Evolutionary conservation across 2,329 filamentous ascomycete species (phyloP).

Genomic region (Coleophoma eucalyptorum): DNA sequence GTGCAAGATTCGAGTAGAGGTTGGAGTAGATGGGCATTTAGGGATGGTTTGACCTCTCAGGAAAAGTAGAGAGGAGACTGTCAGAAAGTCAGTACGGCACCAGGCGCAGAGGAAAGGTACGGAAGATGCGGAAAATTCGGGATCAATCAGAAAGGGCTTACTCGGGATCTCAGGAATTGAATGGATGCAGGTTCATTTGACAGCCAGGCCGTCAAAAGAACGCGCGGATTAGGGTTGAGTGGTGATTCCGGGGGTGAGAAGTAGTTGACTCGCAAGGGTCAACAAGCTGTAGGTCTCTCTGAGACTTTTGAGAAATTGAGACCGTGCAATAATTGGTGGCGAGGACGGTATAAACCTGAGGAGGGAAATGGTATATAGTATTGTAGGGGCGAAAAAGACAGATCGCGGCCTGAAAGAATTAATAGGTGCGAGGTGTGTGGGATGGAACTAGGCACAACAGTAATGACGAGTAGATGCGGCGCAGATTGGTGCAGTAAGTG

Average conservation of each 20-base stretch:
- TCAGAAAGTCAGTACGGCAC: slow-evolving; percentile 5
- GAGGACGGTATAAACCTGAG: background rate
- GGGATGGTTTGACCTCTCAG: slow-evolving; percentile 64
- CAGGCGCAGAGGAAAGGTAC: slow-evolving; percentile 1
- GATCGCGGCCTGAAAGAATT: slow-evolving; percentile 5
- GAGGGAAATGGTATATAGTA: background rate
- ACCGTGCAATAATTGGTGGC: slow-evolving; percentile 2
- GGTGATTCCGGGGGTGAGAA: slow-evolving; percentile 8
- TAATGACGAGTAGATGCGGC: slow-evolving; percentile 12
- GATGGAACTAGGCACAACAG: slow-evolving; percentile 8
- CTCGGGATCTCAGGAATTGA: slow-evolving; percentile 22
- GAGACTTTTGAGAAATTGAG: background rate
- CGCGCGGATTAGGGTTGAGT: slow-evolving; percentile 55
- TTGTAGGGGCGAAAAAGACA: too few relatives aligned
- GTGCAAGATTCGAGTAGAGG: slow-evolving; percentile 79
- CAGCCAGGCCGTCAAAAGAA: slow-evolving; percentile 90
- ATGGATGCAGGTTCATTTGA: slow-evolving; percentile 95
- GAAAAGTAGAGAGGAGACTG: slow-evolving; percentile 32
- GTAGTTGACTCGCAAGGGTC: slow-evolving; percentile 13
- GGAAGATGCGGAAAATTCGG: background rate
- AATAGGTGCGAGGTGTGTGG: slow-evolving; percentile 9
- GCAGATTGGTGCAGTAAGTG: slow-evolving; percentile 2
- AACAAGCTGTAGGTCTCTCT: slow-evolving; percentile 4
- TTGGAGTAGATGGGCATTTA: slow-evolving; percentile 86
- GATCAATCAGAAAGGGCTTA: slow-evolving; percentile 5